Evolutionary conservation across 2,329 filamentous ascomycete species (phyloP).

Genomic region (Pezicula rhizophila): DNA sequence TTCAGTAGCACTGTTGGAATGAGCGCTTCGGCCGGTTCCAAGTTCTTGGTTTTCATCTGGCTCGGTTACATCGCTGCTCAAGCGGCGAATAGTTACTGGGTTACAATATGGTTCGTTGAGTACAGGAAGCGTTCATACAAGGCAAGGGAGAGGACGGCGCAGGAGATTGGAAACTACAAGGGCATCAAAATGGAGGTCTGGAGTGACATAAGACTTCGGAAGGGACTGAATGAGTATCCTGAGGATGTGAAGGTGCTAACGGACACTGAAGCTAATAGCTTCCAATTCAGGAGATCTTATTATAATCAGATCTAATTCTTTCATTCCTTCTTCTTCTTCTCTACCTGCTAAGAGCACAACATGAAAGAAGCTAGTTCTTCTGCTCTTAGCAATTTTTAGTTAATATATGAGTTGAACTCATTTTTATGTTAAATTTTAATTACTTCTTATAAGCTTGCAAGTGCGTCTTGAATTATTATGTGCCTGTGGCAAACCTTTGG

Average conservation of each 20-base stretch:
- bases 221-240: slow-evolving; percentile 1
- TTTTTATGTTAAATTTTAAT: too few relatives aligned
- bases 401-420: too few relatives aligned
- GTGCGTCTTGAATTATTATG: too few relatives aligned
- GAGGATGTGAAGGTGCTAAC: slow-evolving; percentile 8
- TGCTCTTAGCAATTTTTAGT: too few relatives aligned
- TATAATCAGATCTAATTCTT: too few relatives aligned
- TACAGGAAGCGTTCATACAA: slow-evolving; percentile 3
- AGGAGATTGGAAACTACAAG: slow-evolving; percentile 4
- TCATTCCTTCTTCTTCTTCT: too few relatives aligned
- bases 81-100: slow-evolving; percentile 6
- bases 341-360: too few relatives aligned
- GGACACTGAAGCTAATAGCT: too few relatives aligned
- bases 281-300: too few relatives aligned
- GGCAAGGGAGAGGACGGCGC: slow-evolving; percentile 3
- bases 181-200: slow-evolving; percentile 3
- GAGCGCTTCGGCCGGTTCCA: slow-evolving; percentile 1
- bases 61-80: slow-evolving; percentile 5
- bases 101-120: slow-evolving; percentile 5
- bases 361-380: too few relatives aligned
- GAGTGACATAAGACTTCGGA: slow-evolving; percentile 4
- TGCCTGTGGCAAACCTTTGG: too few relatives aligned
- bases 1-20: slow-evolving; percentile 4
- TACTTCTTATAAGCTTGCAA: too few relatives aligned
- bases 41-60: slow-evolving; percentile 9